phyloP scores from a whole-genome alignment of 371 early-diverging fungal genomes.

The Massospora cicadina region DNA sequence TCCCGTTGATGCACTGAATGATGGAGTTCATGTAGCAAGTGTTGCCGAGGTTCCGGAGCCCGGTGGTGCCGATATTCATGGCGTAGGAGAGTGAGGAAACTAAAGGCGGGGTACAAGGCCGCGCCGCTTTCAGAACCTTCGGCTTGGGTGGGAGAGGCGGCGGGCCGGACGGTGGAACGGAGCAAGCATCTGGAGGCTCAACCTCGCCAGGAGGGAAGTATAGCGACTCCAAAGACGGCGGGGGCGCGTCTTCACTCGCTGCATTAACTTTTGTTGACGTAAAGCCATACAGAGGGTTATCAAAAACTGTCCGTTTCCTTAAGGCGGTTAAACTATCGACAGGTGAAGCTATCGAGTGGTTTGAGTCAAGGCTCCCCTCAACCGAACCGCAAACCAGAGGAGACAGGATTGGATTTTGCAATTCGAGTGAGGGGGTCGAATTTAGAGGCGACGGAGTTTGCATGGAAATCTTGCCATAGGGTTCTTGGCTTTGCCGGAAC shows the following conservation, averaged over 20 bases:
- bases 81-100: background rate
- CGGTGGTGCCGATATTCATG: constrained; percentile 42
- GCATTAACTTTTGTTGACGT: constrained; percentile 18
- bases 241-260: constrained; percentile 13
- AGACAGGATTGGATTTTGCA: constrained; percentile 12
- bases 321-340: constrained; percentile 5
- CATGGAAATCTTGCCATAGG: background rate
- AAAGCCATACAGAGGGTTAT: constrained; percentile 38
- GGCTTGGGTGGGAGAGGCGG: constrained; percentile 2
- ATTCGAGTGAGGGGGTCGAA: constrained; percentile 11
- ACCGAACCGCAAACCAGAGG: background rate
- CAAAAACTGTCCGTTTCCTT: constrained; percentile 31
- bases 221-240: constrained; percentile 12
- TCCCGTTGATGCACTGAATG: constrained; percentile 82
- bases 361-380: background rate
- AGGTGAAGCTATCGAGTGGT: background rate
- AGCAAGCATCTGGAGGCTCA: constrained; percentile 17
- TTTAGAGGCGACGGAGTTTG: constrained; percentile 12
- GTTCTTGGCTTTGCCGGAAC: background rate
- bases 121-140: background rate
- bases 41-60: constrained; percentile 90
- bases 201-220: constrained; percentile 15
- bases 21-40: constrained; percentile 96
- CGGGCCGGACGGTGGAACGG: background rate
- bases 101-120: background rate